phyloP scores from a whole-genome alignment of 805 yeast species.

The Grigorovia transvaalensis region DNA sequence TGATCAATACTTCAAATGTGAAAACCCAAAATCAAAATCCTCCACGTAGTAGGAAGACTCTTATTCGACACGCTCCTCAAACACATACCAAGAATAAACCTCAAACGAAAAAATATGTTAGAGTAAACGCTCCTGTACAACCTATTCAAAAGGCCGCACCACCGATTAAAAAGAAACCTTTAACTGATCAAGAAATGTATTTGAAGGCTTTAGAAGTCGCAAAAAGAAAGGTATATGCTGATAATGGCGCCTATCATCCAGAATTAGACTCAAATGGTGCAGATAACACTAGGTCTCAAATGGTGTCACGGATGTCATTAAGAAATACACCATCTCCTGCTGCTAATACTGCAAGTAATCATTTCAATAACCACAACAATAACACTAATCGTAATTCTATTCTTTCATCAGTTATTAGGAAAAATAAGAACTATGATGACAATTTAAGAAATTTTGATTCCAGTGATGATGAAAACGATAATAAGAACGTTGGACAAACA shows the following conservation, averaged over 20 bases:
- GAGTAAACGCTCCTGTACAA: background rate
- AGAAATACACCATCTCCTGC: slow-evolving; percentile 5
- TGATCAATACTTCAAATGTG: background rate
- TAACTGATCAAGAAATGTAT: slow-evolving; percentile 40
- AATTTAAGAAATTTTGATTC: background rate
- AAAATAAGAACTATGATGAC: background rate
- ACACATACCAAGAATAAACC: background rate
- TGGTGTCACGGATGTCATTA: slow-evolving; percentile 18
- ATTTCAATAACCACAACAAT: background rate
- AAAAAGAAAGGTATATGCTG: slow-evolving; percentile 39
- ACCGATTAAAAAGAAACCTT: slow-evolving; percentile 4
- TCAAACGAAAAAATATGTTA: background rate
- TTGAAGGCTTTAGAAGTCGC: slow-evolving; percentile 47
- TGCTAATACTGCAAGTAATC: background rate
- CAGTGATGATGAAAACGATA: background rate
- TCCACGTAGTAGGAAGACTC: background rate
- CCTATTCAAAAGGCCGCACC: background rate
- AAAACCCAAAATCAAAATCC: background rate
- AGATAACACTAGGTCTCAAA: slow-evolving; percentile 7
- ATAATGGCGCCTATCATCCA: background rate
- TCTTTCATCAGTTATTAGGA: background rate
- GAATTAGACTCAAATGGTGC: background rate
- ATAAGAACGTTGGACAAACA: background rate
- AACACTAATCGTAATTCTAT: background rate
- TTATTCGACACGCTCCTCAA: background rate